Base-by-base conservation (phyloP, 192 early-diverging fungal species). In the Backusella morwellensis region DNA sequence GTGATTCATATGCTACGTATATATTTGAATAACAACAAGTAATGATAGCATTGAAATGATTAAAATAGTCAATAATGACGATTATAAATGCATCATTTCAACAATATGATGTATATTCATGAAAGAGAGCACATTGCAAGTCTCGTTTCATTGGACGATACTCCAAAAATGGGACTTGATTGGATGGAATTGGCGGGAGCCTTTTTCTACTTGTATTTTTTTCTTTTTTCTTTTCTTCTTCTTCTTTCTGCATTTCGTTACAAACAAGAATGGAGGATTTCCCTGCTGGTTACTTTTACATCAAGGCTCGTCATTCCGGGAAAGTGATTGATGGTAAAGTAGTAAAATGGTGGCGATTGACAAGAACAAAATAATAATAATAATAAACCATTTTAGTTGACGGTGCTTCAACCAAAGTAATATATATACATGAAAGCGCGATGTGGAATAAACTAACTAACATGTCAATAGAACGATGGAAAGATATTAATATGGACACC, bases 201-300 rank as follows among this genome's bases (percentile, higher is more conserved):
- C 8, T 40, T 40, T 40, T 40, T 11, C 9, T 40, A 32, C 11
- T 8, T 44, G 12, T 44, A 44, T 44, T 44, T 17, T 44, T 44
- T 44, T 17, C 19, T 44, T 15, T 44, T 63, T 63, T 32, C 2
- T 32, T 14, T 29, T 14, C 2, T 63, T 63, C 12, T 63, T 29
- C 5, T 11, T 63, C 8, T 15, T 56, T 29, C 26, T 63, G 9
- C 6, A 63, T 63, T 14, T 29, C 26, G 12, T 17, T 50, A n/a
- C 19, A 63, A 63, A 15, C 56, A 63, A 29, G 8, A 40, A 80
- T 80, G 79, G 71, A 69, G 17, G 70, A 81, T 44, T 81, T 81
- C 47, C 73, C 76, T 19, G 73, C 77, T 38, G 80, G 80, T 32
- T 81, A 81, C 52, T 81, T 81, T 67, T 81, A 77, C 44, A 81